These are phyloP conservation scores for Myriosclerotinia curreyana DNA, from an alignment of 2,329 filamentous ascomycete genomes.

Conservation along the genomic window DNA sequence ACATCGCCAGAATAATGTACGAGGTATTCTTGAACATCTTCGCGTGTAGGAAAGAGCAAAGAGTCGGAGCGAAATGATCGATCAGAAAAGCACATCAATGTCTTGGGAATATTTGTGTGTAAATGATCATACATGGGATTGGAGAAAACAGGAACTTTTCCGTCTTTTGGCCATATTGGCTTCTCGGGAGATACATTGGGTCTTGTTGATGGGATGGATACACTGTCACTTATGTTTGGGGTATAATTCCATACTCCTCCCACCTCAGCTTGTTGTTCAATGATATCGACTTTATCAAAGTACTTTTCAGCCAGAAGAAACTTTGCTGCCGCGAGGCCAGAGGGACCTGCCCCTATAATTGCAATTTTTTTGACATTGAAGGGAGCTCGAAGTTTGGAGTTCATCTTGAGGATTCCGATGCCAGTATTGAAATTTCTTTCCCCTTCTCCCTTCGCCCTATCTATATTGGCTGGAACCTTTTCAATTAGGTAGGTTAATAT, in stretches of 20 bases:
- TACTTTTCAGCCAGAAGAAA: conserved; percentile 70
- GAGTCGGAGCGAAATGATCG: conserved; percentile 59
- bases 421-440: neutral
- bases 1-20: conserved; percentile 64
- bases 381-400: conserved; percentile 27
- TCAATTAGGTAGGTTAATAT: too few species aligned
- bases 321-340: conserved; percentile 75
- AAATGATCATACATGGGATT: conserved; percentile 79
- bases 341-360: conserved; percentile 79
- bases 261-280: conserved; percentile 73
- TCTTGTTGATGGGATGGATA: conserved; percentile 66
- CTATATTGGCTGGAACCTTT: too few species aligned
- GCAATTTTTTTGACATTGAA: conserved; percentile 59
- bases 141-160: conserved; percentile 57
- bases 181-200: conserved; percentile 60
- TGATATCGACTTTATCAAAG: conserved; percentile 71
- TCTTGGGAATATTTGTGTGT: conserved; percentile 82
- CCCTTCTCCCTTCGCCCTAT: too few species aligned
- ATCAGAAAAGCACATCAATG: conserved; percentile 78
- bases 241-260: conserved; percentile 87
- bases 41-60: conserved; percentile 71
- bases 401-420: conserved; percentile 26
- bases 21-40: conserved; percentile 71
- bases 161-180: conserved; percentile 50
- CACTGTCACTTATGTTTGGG: conserved; percentile 45